A percentile compares a stretch with the other conserved stretches of the same genome.
These are phyloP conservation scores for Sphagnum fallax DNA, from an alignment of 228 moss, liverwort and hornwort species.

Conservation along the genomic window DNA sequence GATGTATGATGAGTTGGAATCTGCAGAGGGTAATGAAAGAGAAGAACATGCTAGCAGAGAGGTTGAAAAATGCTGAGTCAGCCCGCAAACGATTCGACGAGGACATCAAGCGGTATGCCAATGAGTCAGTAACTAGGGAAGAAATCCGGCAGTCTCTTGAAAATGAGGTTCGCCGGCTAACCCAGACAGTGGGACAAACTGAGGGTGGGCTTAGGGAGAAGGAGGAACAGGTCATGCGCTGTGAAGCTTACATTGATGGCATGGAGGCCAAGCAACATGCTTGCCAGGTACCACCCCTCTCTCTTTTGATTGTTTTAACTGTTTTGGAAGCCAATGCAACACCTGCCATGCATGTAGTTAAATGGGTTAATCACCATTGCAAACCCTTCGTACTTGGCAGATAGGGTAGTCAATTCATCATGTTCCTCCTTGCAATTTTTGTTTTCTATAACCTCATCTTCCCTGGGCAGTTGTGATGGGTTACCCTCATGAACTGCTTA, in stretches of 20 bases:
- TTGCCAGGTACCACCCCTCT: slow-evolving; percentile 31
- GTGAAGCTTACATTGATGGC: slow-evolving; percentile 90
- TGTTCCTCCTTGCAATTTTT: too few relatives aligned
- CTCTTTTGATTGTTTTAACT: background rate
- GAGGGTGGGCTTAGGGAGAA: slow-evolving; percentile 87
- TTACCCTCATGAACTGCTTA: too few relatives aligned
- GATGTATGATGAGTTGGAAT: background rate
- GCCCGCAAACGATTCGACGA: slow-evolving; percentile 89
- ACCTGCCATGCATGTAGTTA: slow-evolving; percentile 1
- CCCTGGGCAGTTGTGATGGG: too few relatives aligned
- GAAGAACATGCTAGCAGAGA: slow-evolving; percentile 82
- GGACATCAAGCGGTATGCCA: slow-evolving; percentile 81
- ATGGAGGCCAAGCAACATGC: slow-evolving; percentile 93
- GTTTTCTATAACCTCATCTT: too few relatives aligned
- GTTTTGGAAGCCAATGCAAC: background rate
- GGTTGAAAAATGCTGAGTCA: slow-evolving; percentile 75
- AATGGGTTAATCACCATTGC: too few relatives aligned
- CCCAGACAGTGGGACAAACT: slow-evolving; percentile 86
- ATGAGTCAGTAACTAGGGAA: slow-evolving; percentile 75
- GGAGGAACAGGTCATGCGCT: slow-evolving; percentile 92
- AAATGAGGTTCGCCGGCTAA: slow-evolving; percentile 86
- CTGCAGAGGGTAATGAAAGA: slow-evolving; percentile 92
- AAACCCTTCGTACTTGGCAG: too few relatives aligned
- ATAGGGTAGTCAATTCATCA: too few relatives aligned
- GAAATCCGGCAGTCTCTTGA: slow-evolving; percentile 80